Base-by-base conservation (phyloP, 2,329 filamentous ascomycete species). In the Diplodia mutila region DNA sequence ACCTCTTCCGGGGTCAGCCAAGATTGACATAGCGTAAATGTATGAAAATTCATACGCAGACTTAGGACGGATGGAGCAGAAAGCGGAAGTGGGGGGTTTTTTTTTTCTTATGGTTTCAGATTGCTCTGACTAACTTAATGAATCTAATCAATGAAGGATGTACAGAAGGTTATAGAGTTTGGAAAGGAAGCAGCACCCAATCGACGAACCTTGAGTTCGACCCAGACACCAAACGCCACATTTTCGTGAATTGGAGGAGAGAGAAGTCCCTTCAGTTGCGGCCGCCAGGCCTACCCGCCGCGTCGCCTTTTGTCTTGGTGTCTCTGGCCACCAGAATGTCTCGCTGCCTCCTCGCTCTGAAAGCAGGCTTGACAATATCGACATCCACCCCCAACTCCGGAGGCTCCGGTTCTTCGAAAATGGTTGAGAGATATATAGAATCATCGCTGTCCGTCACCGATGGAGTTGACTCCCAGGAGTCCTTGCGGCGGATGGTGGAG, bases 381-480 rank as follows among this genome's bases (percentile, higher is more conserved):
- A 34, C 34, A 16, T 51, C 29, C 14, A 42, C 59, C 4, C 49
- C 59, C 23, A 63, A 6, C n/a, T 63, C 59, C 29, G 46, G 42
- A 12, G 55, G 55, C 23, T 61, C 55, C 14, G 55, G 37, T 9
- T 63, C 46, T 8, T 63, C 59, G 8, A 21, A 29, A n/a, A 63
- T 63, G 1, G 59, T 63, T 7, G 59, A 51, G n/a, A 63, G 59
- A 27, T 63, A 48, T n/a, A 51, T 27, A 25, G 59, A 14, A 37
- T 51, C 59, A n/a, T 51, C 59, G 8, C 39, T 16, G 2, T 48
- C 59, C n/a, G 59, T 51, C 3, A 23, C 6, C 29, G 57, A 61
- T 8, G 57, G 29, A 14, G 39, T 23, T 6, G 27, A 63, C 29
- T 37, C 59, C 59, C 42, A 63, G 2, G 23, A 63, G n/a, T 51